These are phyloP conservation scores for Salix udensis DNA, from an alignment of 345 rosid species.

Conservation along the genomic window DNA sequence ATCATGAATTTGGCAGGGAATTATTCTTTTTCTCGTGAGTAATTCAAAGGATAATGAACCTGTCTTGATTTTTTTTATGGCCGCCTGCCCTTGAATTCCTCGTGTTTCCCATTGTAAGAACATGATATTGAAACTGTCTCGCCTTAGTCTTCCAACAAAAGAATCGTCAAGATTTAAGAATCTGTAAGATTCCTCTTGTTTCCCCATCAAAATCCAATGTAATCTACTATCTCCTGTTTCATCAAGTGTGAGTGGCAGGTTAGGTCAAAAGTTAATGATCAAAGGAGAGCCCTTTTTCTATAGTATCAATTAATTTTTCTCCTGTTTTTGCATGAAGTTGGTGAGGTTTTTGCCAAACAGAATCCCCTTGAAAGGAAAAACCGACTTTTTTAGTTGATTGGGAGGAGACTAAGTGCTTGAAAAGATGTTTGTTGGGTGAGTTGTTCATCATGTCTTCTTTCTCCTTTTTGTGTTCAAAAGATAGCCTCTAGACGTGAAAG, in stretches of 20 bases:
- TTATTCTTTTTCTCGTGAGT: not conserved
- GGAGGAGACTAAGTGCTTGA: conserved; percentile 24
- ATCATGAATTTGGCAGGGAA: not conserved
- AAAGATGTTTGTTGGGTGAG: conserved; percentile 10
- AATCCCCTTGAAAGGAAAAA: not conserved
- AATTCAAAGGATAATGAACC: not conserved
- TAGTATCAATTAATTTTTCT: not conserved
- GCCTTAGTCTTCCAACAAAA: not conserved
- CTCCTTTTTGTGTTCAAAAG: not conserved
- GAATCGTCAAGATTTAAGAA: not conserved
- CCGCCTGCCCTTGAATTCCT: conserved; percentile 19
- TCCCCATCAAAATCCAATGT: not conserved
- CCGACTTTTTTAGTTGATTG: not conserved
- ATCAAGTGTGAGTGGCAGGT: conserved; percentile 3
- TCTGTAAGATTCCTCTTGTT: conserved; percentile 5
- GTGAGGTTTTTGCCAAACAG: not conserved
- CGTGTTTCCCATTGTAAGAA: conserved; percentile 16
- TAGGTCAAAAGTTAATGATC: conserved; percentile 11
- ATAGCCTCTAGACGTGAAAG: conserved; percentile 19
- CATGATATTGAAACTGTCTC: conserved; percentile 14
- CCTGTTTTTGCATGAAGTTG: not conserved
- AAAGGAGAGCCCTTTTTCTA: not conserved
- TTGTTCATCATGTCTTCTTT: conserved; percentile 1
- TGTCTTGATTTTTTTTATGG: not conserved
- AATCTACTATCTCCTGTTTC: not conserved